Evolutionary conservation across 371 early-diverging fungal genomes (phyloP), one percentile per base, ranked within the genome.

Genomic region (Mucor saturninus): DNA sequence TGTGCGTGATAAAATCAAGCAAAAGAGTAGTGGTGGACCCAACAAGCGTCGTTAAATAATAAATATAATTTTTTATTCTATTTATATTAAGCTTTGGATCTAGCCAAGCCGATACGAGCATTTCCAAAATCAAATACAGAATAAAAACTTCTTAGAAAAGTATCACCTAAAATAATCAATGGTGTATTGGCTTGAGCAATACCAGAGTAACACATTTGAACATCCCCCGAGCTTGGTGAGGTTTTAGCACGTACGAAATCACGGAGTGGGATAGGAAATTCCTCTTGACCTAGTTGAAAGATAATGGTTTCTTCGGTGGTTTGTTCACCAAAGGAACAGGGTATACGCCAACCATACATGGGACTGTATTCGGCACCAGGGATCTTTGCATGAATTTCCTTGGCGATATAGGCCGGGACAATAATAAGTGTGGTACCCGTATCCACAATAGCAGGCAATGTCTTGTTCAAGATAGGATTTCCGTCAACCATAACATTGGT

Each of bases 321-420:
- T 6, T 43, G 40, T 1, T 54, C 48, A n/a, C 13, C 50, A 62
- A n/a, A 56, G 11, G 54, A 51, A 43, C 83, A 76, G 11, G 82
- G 83, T 29, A 85, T 62, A 32, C 75, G 72, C 85, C 83, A 85
- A 4, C 85, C 83, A 40, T 68, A 63, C 10, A 57, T 32, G 1
- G 42, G 39, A 50, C 75, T 75, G 48, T 72, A 79, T 7, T 65
- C 38, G 6, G 85, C 70, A 6, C 77, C 81, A n/a, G 81, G 80
- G 26, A 85, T 82, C 0, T 59, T 60, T 7, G 56, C 62, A 59
- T 85, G 85, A 32, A 85, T 73, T 3, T 69, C 66, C 14, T 67
- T 57, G 4, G 81, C 72, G 5, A 83, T 57, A 7, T 57, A 56
- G 1, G 73, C 49, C 4, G 85, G 83, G 0, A 72, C 38, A 31